Evolutionary conservation across 345 rosid species (phyloP).

Genomic region (Turritis glabra): DNA sequence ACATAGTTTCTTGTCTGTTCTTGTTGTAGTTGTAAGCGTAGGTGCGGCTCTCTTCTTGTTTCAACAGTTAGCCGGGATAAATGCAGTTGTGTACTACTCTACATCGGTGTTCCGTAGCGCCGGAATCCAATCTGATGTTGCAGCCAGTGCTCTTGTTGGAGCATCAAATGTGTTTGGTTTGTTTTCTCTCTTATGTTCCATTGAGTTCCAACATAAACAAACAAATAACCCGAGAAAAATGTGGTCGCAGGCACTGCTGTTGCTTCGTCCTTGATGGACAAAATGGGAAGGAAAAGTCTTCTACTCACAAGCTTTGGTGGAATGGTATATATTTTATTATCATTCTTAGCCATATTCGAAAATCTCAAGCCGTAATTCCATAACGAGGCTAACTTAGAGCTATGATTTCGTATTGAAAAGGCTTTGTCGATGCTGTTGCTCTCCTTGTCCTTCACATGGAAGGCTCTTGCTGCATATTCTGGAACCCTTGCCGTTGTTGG

Average conservation of each 20-base stretch:
- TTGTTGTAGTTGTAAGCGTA: slow-evolving; percentile 87
- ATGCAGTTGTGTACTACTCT: slow-evolving; percentile 97
- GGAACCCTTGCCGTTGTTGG: slow-evolving; percentile 91
- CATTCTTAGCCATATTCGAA: background rate
- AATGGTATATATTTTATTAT: slow-evolving; percentile 56
- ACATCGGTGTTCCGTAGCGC: slow-evolving; percentile 93
- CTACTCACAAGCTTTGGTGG: slow-evolving; percentile 84
- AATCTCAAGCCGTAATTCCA: background rate
- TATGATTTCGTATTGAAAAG: slow-evolving; percentile 41
- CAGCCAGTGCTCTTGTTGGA: slow-evolving; percentile 99
- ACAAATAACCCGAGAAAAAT: background rate
- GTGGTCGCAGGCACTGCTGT: slow-evolving; percentile 72
- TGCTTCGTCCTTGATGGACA: slow-evolving; percentile 98
- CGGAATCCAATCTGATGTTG: slow-evolving; percentile 91
- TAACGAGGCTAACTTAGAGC: background rate
- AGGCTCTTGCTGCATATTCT: slow-evolving; percentile 85
- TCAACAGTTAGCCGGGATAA: slow-evolving; percentile 99
- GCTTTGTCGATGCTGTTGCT: slow-evolving; percentile 93
- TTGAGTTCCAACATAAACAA: slow-evolving; percentile 1
- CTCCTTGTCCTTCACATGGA: slow-evolving; percentile 93
- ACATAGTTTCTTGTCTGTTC: slow-evolving; percentile 9
- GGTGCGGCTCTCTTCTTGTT: slow-evolving; percentile 97
- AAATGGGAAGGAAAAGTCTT: slow-evolving; percentile 93
- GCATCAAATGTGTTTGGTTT: slow-evolving; percentile 94
- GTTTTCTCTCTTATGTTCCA: background rate